Evolutionary conservation across 192 early-diverging fungal species (phyloP), one percentile per base, ranked within the genome.

Genomic region (Coemansia umbellata): DNA sequence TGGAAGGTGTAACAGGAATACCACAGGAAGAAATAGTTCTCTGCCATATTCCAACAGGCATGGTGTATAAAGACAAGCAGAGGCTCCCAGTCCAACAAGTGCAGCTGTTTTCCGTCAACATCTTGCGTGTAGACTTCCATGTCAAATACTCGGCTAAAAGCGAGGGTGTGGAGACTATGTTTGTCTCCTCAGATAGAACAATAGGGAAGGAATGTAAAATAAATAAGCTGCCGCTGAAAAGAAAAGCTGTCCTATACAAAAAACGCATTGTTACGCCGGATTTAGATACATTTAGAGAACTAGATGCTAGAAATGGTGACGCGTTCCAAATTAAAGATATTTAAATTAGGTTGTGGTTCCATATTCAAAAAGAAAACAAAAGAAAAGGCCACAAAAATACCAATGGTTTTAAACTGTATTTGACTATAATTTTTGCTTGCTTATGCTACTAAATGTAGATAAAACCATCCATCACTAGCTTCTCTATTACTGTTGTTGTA

Each of bases 21-120:
- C 43, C 43, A 22, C 14, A 45, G 43, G 43, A 45, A 27, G 15
- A n/a, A 13, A 45, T 45, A 6, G 24, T 45, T 14, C 24, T 45
- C n/a, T 45, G 43, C 13, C 43, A 45, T 13, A 19, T 45, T 14
- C 43, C 43, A 27, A 45, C 43, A 26, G 43, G 18, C 14, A 45
- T 19, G 8, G 22, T 26, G 11, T 28, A 13, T 26, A 45, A 45
- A 4, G 26, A 45, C 43, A 26, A 45, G 24, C 43, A 45, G 24
- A 45, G 21, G 2, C 23, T 45, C n/a, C 43, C 43, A 7, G 11
- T 27, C n/a, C 24, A 45, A 13, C 24, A n/a, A 6, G 43, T 45
- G 9, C 43, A 45, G 14, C 11, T 24, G 24, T 45, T 45, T 45
- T 22, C 43, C 14, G 43, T 45, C n/a, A 45, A 45, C 26, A 45